phyloP scores from a whole-genome alignment of 306 rosid species.

The Cicer bijugum region DNA sequence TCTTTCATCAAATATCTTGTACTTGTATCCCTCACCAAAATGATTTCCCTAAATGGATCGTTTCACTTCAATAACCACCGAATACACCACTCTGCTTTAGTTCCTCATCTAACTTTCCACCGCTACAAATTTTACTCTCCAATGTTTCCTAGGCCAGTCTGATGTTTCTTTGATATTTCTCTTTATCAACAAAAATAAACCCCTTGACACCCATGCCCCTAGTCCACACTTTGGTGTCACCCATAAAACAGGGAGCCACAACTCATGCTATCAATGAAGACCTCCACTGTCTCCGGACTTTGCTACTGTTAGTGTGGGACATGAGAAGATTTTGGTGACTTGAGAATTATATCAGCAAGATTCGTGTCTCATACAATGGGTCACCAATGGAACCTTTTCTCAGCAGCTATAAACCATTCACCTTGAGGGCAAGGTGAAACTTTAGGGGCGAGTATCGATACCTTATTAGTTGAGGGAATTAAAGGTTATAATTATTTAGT shows the following conservation, averaged over 20 bases:
- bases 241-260: background rate
- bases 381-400: background rate
- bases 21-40: no score
- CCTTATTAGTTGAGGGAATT: background rate
- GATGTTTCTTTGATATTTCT: no score
- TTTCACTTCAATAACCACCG: no score
- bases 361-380: background rate
- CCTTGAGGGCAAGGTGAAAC: conserved; percentile 8
- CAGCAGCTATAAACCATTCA: background rate
- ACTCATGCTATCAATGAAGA: background rate
- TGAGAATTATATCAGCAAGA: background rate
- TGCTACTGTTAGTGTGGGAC: background rate
- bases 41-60: no score
- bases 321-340: background rate
- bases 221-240: background rate
- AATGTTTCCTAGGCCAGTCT: no score
- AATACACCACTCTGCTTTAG: no score
- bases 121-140: no score
- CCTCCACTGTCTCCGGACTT: background rate
- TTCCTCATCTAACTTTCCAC: no score
- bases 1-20: no score
- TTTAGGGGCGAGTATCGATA: background rate
- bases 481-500: background rate
- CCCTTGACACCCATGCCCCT: background rate
- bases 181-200: background rate